These are phyloP conservation scores for Apophysomyces ossiformis DNA, from an alignment of 371 early-diverging fungal genomes.

Conservation along the genomic window DNA sequence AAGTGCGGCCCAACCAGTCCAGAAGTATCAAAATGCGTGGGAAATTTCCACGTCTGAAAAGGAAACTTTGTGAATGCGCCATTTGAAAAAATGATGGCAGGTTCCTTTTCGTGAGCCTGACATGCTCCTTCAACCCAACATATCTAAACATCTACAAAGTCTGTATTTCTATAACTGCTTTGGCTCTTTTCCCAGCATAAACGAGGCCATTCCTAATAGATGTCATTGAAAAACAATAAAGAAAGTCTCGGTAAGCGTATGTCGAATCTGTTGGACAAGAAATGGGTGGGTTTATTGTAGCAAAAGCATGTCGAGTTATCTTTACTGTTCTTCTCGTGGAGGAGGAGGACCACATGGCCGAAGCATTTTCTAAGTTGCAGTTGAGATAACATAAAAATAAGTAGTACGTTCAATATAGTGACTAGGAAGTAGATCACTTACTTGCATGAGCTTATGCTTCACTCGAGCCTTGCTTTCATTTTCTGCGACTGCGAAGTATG, in stretches of 20 bases:
- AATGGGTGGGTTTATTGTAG: not conserved
- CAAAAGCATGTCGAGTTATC: not conserved
- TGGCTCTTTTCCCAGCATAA: not conserved
- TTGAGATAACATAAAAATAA: too few relatives aligned
- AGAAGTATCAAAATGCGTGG: conserved; percentile 10
- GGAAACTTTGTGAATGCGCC: not conserved
- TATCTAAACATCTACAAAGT: not conserved
- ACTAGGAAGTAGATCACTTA: conserved; percentile 27
- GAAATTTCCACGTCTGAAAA: not conserved
- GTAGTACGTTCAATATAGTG: not conserved
- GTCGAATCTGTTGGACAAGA: not conserved
- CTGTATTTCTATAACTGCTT: not conserved
- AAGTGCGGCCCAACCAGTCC: not conserved
- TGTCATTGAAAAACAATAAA: not conserved
- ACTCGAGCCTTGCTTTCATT: conserved; percentile 83
- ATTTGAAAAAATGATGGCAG: not conserved
- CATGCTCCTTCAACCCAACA: not conserved
- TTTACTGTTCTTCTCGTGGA: conserved; percentile 55
- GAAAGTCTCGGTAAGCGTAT: too few relatives aligned
- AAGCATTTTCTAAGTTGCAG: conserved; percentile 70
- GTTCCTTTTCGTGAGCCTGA: not conserved
- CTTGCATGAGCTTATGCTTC: conserved; percentile 75
- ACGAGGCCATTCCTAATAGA: too few relatives aligned
- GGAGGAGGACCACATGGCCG: conserved; percentile 78
- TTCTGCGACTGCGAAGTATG: conserved; percentile 85